Percentiles rank a stretch among this genome's conserved stretches.
These are phyloP conservation scores for Scheffersomyces insectosa DNA, from an alignment of 1,139 yeast species.

Conservation along the genomic window DNA sequence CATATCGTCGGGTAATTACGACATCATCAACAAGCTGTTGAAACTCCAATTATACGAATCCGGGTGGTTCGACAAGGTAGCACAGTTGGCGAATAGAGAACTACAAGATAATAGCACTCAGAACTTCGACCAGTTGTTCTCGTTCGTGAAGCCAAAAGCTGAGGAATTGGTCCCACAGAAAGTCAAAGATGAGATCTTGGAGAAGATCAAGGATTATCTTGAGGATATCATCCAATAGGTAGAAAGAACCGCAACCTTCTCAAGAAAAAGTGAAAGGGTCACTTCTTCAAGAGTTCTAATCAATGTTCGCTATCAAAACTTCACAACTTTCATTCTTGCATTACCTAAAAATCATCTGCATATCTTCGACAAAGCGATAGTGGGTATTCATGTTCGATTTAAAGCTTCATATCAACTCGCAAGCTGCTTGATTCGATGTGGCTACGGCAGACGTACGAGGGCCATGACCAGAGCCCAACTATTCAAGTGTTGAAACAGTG, in stretches of 20 bases:
- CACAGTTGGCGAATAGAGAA: conserved; percentile 51
- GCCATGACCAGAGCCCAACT: too few species aligned
- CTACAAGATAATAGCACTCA: conserved; percentile 29
- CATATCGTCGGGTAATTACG: conserved; percentile 79
- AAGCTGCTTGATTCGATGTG: too few species aligned
- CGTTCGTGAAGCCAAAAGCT: conserved; percentile 63
- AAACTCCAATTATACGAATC: conserved; percentile 67
- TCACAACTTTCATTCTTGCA: background rate
- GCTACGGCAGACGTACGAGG: too few species aligned
- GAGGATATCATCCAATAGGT: conserved; percentile 47
- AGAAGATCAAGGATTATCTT: conserved; percentile 60
- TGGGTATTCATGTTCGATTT: too few species aligned
- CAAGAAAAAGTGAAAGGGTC: too few species aligned
- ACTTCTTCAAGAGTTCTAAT: too few species aligned
- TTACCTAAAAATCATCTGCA: background rate
- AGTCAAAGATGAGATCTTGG: conserved; percentile 60
- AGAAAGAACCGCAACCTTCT: too few species aligned
- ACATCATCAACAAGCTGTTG: conserved; percentile 59
- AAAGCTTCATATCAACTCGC: too few species aligned
- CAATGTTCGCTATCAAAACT: too few species aligned
- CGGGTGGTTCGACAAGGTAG: conserved; percentile 86
- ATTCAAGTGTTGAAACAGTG: too few species aligned
- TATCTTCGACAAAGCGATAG: too few species aligned
- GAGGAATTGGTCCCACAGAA: conserved; percentile 67
- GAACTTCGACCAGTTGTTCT: conserved; percentile 55